Conservation (phyloP, 1,284 basidiomycete species). For the Cryptococcus sp. region DNA sequence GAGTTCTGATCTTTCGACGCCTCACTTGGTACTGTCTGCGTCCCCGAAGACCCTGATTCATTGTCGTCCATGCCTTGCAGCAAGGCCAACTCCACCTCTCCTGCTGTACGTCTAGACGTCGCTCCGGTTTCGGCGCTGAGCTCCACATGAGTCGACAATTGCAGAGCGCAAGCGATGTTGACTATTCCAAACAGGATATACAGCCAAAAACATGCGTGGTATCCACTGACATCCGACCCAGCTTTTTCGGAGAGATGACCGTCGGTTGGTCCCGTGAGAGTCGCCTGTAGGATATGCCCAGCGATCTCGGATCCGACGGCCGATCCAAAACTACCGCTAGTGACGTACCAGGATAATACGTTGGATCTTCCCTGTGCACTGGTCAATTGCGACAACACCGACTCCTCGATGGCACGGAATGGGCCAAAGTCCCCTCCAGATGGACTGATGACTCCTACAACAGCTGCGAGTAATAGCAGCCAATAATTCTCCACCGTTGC, state of each 20-base stretch:
- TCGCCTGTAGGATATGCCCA: constrained; percentile 9
- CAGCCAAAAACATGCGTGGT: constrained; percentile 16
- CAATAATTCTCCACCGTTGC: constrained; percentile 15
- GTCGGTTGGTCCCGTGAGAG: too few relatives aligned
- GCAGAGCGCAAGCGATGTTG: constrained; percentile 8
- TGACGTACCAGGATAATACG: constrained; percentile 24
- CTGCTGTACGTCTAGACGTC: too few relatives aligned
- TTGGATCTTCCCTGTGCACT: constrained; percentile 6
- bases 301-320: constrained; percentile 17
- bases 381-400: constrained; percentile 21
- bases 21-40: not conserved
- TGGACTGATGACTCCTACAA: constrained; percentile 22
- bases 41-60: not conserved
- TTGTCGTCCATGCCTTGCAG: constrained; percentile 1
- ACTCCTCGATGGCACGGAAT: constrained; percentile 30
- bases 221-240: constrained; percentile 10
- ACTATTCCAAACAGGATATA: constrained; percentile 19
- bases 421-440: constrained; percentile 26
- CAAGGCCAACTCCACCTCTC: constrained; percentile 6
- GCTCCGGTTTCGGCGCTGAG: not conserved
- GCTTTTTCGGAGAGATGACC: not conserved
- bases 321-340: constrained; percentile 12
- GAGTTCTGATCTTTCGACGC: not conserved
- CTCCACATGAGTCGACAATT: constrained; percentile 10
- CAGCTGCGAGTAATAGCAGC: constrained; percentile 21